A percentile compares a stretch with the other conserved stretches of the same genome.
Conservation (phyloP, 2,329 filamentous ascomycete species). For the Diaporthe amygdali region DNA sequence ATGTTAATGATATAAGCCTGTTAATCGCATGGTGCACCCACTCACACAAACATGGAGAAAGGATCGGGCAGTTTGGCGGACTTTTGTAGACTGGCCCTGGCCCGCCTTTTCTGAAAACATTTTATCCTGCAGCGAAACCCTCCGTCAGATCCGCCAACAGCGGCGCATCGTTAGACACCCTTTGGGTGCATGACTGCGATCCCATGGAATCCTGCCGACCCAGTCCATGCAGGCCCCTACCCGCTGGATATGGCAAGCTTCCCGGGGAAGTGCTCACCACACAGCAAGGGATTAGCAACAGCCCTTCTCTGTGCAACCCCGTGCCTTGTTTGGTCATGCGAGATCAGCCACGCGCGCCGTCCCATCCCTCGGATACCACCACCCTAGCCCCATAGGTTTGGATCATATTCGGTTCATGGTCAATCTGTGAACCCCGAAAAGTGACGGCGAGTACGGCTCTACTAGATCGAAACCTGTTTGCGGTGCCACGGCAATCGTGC, state of each 20-base stretch:
- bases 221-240: conserved; percentile 8
- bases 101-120: background rate
- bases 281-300: background rate
- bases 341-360: conserved; percentile 21
- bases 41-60: background rate
- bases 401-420: conserved; percentile 8
- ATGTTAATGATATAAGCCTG: background rate
- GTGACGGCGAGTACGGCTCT: background rate
- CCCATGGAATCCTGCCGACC: background rate
- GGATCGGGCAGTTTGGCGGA: background rate
- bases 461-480: conserved; percentile 21
- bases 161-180: background rate
- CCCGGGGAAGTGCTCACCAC: background rate
- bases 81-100: background rate
- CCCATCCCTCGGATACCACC: conserved; percentile 13
- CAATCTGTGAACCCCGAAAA: conserved; percentile 15
- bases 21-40: background rate
- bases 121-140: background rate
- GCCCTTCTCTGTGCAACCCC: conserved; percentile 9
- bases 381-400: conserved; percentile 17
- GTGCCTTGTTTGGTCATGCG: conserved; percentile 19
- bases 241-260: background rate
- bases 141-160: conserved; percentile 1
- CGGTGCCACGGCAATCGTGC: conserved; percentile 22
- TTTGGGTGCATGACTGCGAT: background rate